phyloP scores from a whole-genome alignment of 495 filamentous ascomycete genomes.

The Aspergillus olivimuriae region DNA sequence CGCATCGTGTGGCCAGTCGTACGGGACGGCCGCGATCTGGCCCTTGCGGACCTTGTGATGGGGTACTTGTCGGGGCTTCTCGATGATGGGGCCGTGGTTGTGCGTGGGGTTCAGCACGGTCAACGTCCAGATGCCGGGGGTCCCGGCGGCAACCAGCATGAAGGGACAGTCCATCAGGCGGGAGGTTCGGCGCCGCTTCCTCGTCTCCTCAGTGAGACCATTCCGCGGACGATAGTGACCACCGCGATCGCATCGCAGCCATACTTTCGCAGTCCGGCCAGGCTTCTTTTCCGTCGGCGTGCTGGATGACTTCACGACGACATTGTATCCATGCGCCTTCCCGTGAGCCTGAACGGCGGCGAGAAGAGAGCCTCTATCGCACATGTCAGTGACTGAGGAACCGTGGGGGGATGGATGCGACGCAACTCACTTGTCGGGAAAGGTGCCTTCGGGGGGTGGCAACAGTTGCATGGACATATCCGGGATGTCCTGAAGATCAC shows the following conservation, averaged over 20 bases:
- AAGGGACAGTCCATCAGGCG: conserved; percentile 45
- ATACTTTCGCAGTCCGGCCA: conserved; percentile 41
- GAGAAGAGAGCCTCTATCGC: conserved; percentile 29
- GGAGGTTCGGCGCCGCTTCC: conserved; percentile 41
- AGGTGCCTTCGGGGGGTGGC: conserved; percentile 38
- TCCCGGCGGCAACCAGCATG: conserved; percentile 40
- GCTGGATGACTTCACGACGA: conserved; percentile 44
- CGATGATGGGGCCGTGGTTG: conserved; percentile 40
- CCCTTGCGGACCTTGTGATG: conserved; percentile 43
- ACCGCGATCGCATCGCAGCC: conserved; percentile 45
- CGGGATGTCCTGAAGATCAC: conserved; percentile 45
- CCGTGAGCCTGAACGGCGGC: conserved; percentile 39
- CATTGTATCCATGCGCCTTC: conserved; percentile 42
- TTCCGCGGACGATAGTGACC: conserved; percentile 46
- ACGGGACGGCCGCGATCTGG: conserved; percentile 45
- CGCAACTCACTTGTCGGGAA: conserved; percentile 43
- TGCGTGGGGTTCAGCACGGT: conserved; percentile 39
- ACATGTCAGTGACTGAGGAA: conserved; percentile 1
- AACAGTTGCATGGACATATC: conserved; percentile 39
- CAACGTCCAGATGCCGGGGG: conserved; percentile 40
- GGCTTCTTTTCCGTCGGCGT: conserved; percentile 44
- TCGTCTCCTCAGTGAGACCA: conserved; percentile 43
- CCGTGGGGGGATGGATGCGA: too few species aligned
- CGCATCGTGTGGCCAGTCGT: conserved; percentile 59
- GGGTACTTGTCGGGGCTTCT: conserved; percentile 34